These are phyloP conservation scores for Penicillium sp. DNA, from an alignment of 2,329 filamentous ascomycete species.

Conservation along the genomic window DNA sequence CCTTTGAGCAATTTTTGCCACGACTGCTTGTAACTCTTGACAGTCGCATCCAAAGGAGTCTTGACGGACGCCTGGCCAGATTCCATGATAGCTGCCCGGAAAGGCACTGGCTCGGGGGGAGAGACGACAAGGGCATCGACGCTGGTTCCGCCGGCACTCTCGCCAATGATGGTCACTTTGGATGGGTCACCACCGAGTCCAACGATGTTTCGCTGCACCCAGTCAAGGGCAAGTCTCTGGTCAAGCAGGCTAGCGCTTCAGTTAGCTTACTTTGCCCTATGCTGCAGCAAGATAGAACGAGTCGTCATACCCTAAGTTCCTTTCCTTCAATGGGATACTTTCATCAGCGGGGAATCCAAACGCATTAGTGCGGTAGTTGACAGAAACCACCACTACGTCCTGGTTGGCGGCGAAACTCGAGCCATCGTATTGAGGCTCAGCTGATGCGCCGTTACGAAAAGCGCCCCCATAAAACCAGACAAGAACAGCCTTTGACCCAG, in stretches of 20 bases:
- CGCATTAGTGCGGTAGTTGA: constrained; percentile 40
- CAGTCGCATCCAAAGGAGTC: not conserved
- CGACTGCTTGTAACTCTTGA: not conserved
- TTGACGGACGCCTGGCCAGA: constrained; percentile 15
- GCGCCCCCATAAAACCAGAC: constrained; percentile 36
- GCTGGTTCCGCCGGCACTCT: constrained; percentile 28
- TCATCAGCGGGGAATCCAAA: constrained; percentile 49
- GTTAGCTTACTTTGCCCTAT: not conserved
- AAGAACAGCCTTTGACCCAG: constrained; percentile 29
- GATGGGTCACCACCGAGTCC: constrained; percentile 35
- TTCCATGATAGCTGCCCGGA: constrained; percentile 35
- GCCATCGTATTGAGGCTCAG: constrained; percentile 30
- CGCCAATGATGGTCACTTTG: constrained; percentile 32
- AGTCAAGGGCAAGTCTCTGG: constrained; percentile 24
- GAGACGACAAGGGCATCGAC: constrained; percentile 26
- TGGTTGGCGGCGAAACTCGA: constrained; percentile 33
- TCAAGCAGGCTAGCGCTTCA: constrained; percentile 14
- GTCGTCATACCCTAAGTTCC: constrained; percentile 22
- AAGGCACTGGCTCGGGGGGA: constrained; percentile 25
- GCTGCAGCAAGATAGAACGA: not conserved
- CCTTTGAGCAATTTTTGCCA: constrained; percentile 16
- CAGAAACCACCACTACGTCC: constrained; percentile 35
- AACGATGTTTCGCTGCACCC: constrained; percentile 35
- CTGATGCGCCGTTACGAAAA: constrained; percentile 26
- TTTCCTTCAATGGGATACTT: constrained; percentile 30